Percentiles rank a stretch among this genome's conserved stretches.
These are phyloP conservation scores for Trichosporon sp. DNA, from an alignment of 1,284 basidiomycete genomes.

Conservation along the genomic window DNA sequence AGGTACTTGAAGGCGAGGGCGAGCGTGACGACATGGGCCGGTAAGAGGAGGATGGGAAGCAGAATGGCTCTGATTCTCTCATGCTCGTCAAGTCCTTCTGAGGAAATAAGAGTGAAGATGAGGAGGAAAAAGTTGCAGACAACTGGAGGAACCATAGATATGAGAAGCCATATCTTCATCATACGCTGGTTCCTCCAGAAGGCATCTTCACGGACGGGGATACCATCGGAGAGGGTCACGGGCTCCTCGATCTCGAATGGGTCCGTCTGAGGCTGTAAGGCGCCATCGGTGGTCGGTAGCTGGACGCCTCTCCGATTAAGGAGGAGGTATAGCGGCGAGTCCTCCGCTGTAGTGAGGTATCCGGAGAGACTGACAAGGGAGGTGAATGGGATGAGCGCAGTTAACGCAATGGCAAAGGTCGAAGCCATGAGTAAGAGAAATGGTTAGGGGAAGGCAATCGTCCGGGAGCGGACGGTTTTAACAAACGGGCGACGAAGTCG, in stretches of 20 bases:
- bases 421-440: conserved; percentile 5
- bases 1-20: conserved; percentile 58
- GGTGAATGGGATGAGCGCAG: conserved; percentile 35
- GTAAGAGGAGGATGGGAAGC: conserved; percentile 54
- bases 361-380: conserved; percentile 36
- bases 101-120: conserved; percentile 43
- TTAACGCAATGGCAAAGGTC: conserved; percentile 24
- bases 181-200: conserved; percentile 57
- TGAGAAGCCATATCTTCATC: conserved; percentile 30
- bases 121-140: conserved; percentile 30
- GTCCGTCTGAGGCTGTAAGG: conserved; percentile 52
- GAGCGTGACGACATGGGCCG: conserved; percentile 61
- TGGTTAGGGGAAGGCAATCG: background rate
- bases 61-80: conserved; percentile 18
- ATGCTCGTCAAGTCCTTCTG: conserved; percentile 18
- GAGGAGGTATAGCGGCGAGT: conserved; percentile 28
- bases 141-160: conserved; percentile 36
- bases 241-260: conserved; percentile 71
- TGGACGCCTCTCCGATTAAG: conserved; percentile 22
- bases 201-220: conserved; percentile 62
- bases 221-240: conserved; percentile 67
- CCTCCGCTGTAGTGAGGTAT: conserved; percentile 36
- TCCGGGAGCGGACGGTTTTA: background rate
- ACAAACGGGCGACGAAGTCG: background rate
- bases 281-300: conserved; percentile 35